Percentiles rank a stretch among this genome's conserved stretches.
phyloP scores from a whole-genome alignment of 192 early-diverging fungal genomes.

The Entrophospora sp. region DNA sequence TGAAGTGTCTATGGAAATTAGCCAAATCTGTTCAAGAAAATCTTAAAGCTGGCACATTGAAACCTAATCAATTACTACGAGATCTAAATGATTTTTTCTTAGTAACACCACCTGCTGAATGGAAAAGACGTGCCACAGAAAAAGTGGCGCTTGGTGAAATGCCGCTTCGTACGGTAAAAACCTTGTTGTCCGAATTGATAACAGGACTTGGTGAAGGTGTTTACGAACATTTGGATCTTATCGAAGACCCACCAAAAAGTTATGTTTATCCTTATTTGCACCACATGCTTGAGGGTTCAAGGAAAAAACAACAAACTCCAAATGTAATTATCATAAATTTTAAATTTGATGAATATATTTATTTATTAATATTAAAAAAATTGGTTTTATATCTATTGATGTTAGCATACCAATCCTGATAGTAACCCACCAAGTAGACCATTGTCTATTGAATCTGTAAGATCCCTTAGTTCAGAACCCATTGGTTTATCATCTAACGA shows the following conservation, averaged over 20 bases:
- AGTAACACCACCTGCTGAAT: slow-evolving; percentile 71
- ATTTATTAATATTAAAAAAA: no score
- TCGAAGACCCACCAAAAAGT: slow-evolving; percentile 54
- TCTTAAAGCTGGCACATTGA: slow-evolving; percentile 48
- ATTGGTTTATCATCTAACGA: no score
- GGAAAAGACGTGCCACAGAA: slow-evolving; percentile 74
- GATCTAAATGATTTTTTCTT: slow-evolving; percentile 79
- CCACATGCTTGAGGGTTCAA: slow-evolving; percentile 44
- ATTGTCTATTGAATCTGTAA: no score
- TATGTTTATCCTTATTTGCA: slow-evolving; percentile 58
- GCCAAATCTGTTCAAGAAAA: slow-evolving; percentile 77
- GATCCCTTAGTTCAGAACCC: no score
- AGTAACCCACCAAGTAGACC: no score
- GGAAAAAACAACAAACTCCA: slow-evolving; percentile 23
- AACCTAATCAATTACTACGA: slow-evolving; percentile 57
- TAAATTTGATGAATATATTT: no score
- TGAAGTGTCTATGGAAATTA: slow-evolving; percentile 97
- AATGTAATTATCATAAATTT: no score
- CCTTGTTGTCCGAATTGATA: slow-evolving; percentile 71
- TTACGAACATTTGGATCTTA: slow-evolving; percentile 47
- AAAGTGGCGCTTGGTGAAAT: slow-evolving; percentile 76
- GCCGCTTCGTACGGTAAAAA: slow-evolving; percentile 93
- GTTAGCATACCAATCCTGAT: no score
- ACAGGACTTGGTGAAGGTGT: slow-evolving; percentile 54
- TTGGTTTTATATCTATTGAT: no score